Evolutionary conservation across 352 stramenopile species (phyloP), one percentile per base, ranked within the genome.

Genomic region (Phytophthora hibernalis): DNA sequence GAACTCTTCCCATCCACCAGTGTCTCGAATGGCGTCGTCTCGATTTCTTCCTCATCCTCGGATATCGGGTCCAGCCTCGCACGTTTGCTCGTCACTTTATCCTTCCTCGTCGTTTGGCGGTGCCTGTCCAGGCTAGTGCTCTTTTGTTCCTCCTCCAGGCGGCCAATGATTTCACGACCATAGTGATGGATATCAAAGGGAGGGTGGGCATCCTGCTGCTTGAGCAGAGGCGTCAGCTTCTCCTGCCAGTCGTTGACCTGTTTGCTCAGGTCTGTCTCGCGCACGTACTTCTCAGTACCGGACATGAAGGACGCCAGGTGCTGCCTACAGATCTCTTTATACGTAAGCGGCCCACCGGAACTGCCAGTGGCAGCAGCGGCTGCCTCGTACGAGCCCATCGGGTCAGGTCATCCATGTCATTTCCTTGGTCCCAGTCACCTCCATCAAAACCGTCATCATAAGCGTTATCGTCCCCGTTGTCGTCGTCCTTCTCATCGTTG

Each of bases 241-340:
- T 81, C 70, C 54, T 94, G 81, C 86, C 86, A 94, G 43, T 91
- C 82, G 60, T 74, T 86, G 37, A 93, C 81, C 66, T 91, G 75
- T 28, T 88, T 88, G 21, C 75, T 86, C 11, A 43, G 37, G 35
- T 65, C 76, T 11, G 82, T 90, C 61, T 94, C 85, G 42, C 82
- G 85, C 9, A 92, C 80, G 48, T 94, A 94, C 54, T 89, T 80
- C 49, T 94, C 82, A 7, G 82, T 85, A n/a, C 85, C 85, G 35
- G 87, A 83, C 83, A 94, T 92, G 58, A 94, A 94, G 6, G 83
- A 77, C 30, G 83, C 72, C n/a, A 91, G 77, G 57, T 94, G 85
- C 57, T 92, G 80, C 26, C 82, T 79, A 37, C 85, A 92, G 30
- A 93, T 82, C 42, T 91, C 82, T 40, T 93, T 83, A 52, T 93